Evolutionary conservation across 305 asterid species (phyloP).

Genomic region (Ajuga reptans): DNA sequence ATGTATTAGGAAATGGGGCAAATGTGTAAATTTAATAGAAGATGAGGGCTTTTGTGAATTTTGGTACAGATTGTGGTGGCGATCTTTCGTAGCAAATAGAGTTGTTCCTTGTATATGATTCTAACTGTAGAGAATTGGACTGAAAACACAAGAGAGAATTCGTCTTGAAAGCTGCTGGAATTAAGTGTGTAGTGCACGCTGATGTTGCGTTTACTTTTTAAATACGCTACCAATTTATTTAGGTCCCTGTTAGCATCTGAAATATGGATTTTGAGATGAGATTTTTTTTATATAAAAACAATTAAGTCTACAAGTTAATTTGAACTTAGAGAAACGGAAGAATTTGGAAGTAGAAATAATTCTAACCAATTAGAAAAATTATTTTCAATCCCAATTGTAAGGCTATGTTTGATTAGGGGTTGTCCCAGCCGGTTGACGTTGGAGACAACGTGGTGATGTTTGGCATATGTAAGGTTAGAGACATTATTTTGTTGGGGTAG

Average conservation of each 20-base stretch:
- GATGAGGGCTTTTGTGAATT: neutral
- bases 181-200: neutral
- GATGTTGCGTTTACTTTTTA: neutral
- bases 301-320: no score
- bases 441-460: no score
- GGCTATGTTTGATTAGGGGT: no score
- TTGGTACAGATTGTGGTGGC: neutral
- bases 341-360: no score
- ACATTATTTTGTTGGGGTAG: no score
- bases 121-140: neutral
- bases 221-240: neutral
- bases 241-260: neutral
- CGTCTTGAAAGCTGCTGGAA: neutral
- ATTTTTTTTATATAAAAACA: no score
- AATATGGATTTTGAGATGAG: no score
- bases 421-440: no score
- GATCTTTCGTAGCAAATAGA: neutral
- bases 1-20: slow-evolving; percentile 12
- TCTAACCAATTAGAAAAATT: no score
- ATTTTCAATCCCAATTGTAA: no score
- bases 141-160: neutral
- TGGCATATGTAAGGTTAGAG: no score
- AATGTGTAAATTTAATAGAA: slow-evolving; percentile 7
- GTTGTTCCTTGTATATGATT: neutral
- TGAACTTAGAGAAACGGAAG: no score